Percentiles rank a stretch among this genome's conserved stretches.
These are phyloP conservation scores for Pichia sp. DNA, from an alignment of 1,139 yeast genomes.

Conservation along the genomic window DNA sequence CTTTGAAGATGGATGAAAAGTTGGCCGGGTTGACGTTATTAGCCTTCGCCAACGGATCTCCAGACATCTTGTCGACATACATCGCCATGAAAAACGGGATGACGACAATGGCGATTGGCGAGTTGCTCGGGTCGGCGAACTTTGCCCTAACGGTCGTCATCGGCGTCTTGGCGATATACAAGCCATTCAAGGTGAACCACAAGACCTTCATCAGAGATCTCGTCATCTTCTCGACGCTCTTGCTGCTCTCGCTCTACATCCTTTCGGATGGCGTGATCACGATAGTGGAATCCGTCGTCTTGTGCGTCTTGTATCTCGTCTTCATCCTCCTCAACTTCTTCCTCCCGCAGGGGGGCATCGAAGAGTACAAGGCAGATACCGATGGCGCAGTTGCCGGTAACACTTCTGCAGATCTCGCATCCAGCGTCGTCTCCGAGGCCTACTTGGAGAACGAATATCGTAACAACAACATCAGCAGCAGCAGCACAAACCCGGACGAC, in stretches of 20 bases:
- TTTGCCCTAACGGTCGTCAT: constrained; percentile 73
- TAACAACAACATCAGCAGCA: not conserved
- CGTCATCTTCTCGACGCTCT: constrained; percentile 23
- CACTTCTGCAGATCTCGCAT: not conserved
- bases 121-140: constrained; percentile 78
- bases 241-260: constrained; percentile 38
- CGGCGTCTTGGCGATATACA: constrained; percentile 67
- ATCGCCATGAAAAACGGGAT: constrained; percentile 70
- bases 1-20: constrained; percentile 65
- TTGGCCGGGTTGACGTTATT: constrained; percentile 82
- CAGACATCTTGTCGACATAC: constrained; percentile 82
- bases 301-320: constrained; percentile 40
- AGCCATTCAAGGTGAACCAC: constrained; percentile 56
- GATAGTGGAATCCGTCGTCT: constrained; percentile 41
- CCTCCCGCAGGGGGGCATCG: constrained; percentile 18
- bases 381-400: not conserved
- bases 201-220: constrained; percentile 43
- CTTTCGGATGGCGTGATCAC: constrained; percentile 50
- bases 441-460: not conserved
- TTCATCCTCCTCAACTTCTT: constrained; percentile 36
- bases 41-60: constrained; percentile 90
- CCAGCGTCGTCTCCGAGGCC: not conserved
- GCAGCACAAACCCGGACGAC: not conserved
- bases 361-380: not conserved
- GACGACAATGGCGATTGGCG: constrained; percentile 80